A percentile compares a stretch with the other conserved stretches of the same genome.
phyloP scores from a whole-genome alignment of 2,329 filamentous ascomycete species.

The Penicillium decumbens region DNA sequence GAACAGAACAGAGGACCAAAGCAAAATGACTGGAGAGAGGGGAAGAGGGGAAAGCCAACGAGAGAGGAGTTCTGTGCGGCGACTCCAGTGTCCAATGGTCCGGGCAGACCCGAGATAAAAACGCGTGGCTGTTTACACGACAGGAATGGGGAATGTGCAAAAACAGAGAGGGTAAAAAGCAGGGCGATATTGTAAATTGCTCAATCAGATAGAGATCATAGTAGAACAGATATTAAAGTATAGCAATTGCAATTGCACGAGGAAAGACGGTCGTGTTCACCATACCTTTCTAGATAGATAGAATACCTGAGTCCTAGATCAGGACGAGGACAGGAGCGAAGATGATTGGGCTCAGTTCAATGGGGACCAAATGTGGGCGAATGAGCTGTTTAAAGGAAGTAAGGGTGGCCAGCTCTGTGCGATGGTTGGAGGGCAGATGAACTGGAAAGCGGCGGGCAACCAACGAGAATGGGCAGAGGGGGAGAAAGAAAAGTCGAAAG shows the following conservation, averaged over 20 bases:
- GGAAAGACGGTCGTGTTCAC: not conserved
- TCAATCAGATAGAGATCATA: no score
- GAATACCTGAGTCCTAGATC: not conserved
- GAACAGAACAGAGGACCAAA: not conserved
- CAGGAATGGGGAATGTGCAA: conserved; percentile 3
- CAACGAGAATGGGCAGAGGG: conserved; percentile 41
- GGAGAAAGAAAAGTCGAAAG: conserved; percentile 33
- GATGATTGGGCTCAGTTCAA: conserved; percentile 17
- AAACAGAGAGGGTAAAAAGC: not conserved
- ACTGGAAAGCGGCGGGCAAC: conserved; percentile 32
- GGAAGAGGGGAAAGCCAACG: conserved; percentile 3
- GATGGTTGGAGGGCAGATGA: conserved; percentile 29
- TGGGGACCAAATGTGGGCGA: conserved; percentile 8
- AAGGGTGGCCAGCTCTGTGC: conserved; percentile 20
- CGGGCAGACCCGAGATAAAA: conserved; percentile 10
- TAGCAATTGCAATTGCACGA: not conserved
- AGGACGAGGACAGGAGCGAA: not conserved
- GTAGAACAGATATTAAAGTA: not conserved
- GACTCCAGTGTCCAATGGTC: not conserved
- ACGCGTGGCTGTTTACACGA: conserved; percentile 9
- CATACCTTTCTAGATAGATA: not conserved
- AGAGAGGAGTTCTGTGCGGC: conserved; percentile 2
- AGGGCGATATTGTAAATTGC: no score
- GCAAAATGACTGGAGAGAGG: not conserved
- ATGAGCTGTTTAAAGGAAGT: conserved; percentile 6